Evolutionary conservation across 2,329 filamentous ascomycete species (phyloP), one percentile per base, ranked within the genome.

Genomic region (Pseudogymnoascus sp.): DNA sequence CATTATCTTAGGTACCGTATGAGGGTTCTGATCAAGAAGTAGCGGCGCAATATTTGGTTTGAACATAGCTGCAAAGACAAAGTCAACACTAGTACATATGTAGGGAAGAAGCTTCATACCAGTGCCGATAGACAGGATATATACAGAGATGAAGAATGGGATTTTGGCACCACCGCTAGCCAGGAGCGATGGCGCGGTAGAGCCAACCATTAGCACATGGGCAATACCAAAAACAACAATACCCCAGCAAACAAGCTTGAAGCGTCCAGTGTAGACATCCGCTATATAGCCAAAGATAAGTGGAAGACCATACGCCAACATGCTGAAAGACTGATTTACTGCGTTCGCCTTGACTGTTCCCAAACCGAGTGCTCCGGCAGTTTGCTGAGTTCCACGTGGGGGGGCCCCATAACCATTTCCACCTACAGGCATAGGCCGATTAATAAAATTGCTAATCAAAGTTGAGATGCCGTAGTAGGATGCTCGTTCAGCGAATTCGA

Each of bases 401-500:
- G 67, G 65, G 9, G 68, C 67, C 15, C 68, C 66, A 13, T 64
- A 63, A 33, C 64, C 65, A 42, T 66, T 68, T 58, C 51, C 51
- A 10, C 25, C 25, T 13, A 42, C 39, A 42, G 39, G 70, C 70
- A 65, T 73, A 2, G 82, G 80, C 9, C 80, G 80, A 68, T 86
- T 81, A 67, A 88, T 80, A 66, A 81, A 88, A 71, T 88, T 88
- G 68, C 78, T 79, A 71, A 85, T 85, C 5, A 70, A 74, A 0
- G 79, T 81, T 55, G 84, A 82, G 9, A 85, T 86, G 61, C 88
- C 88, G 70, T 91, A 91, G 81, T 90, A 91, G n/a, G 85, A 88
- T 75, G 90, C 90, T 55, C 89, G 85, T 76, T 91, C 89, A 76
- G 86, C 89, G 63, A 91, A 77, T 75, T 92, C 89, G 65, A 88